Evolutionary conservation across 2,329 filamentous ascomycete species (phyloP).

Genomic region (Exserohilum rostratum): DNA sequence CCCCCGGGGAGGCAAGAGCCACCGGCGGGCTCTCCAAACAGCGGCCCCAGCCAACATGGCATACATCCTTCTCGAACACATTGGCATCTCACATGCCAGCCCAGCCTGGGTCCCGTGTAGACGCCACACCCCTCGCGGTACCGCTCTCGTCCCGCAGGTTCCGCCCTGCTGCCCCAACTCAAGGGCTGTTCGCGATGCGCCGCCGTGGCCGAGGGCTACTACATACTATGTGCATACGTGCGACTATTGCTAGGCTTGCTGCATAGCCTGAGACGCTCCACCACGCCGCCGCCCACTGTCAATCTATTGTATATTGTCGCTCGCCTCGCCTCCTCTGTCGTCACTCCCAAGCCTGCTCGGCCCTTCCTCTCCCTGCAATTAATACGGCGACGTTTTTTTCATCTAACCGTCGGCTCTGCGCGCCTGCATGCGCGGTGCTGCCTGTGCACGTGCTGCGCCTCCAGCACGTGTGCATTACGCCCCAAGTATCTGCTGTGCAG

Average conservation of each 20-base stretch:
- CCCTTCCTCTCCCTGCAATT: conserved; percentile 27
- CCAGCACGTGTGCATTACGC: conserved; percentile 26
- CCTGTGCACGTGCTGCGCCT: neutral
- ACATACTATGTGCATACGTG: too few relatives aligned
- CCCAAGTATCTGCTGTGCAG: neutral
- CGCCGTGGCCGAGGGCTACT: neutral
- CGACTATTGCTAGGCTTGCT: conserved; percentile 19
- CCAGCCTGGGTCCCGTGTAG: conserved; percentile 5
- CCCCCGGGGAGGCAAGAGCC: too few relatives aligned
- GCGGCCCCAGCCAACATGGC: neutral
- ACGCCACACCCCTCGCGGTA: conserved; percentile 10
- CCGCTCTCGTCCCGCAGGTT: conserved; percentile 13
- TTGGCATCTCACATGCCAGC: conserved; percentile 10
- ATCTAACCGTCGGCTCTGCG: conserved; percentile 38
- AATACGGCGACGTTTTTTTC: conserved; percentile 29
- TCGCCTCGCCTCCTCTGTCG: conserved; percentile 14
- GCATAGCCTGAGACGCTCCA: conserved; percentile 33
- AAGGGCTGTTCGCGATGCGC: conserved; percentile 14
- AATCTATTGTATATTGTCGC: conserved; percentile 44
- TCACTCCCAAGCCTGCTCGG: conserved; percentile 17
- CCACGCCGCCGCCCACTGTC: conserved; percentile 23
- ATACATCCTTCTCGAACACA: conserved; percentile 21
- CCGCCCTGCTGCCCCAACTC: conserved; percentile 29
- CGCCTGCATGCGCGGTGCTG: neutral
- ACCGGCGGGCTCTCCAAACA: too few relatives aligned